Conservation (phyloP, 257 asterid species). For the Penstemon barbatus region DNA sequence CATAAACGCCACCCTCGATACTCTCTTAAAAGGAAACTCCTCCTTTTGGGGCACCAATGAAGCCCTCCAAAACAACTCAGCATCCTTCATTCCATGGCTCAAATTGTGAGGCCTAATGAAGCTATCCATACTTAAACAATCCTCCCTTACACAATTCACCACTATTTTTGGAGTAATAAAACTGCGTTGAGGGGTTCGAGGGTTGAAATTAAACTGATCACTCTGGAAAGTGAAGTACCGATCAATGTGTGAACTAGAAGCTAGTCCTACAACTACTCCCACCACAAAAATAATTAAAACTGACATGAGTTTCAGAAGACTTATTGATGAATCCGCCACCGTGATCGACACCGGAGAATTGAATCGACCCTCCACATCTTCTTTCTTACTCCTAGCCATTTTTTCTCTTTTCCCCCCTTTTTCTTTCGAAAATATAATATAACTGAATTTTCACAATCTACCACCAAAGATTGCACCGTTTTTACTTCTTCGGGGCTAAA, state of each 20-base stretch:
- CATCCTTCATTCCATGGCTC: slow-evolving; percentile 72
- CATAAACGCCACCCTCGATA: slow-evolving; percentile 88
- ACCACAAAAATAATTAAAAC: slow-evolving; percentile 67
- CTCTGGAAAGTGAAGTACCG: slow-evolving; percentile 52
- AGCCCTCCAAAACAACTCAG: slow-evolving; percentile 94
- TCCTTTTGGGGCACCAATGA: slow-evolving; percentile 76
- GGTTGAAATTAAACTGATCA: slow-evolving; percentile 41
- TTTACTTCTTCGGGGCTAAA: slow-evolving; percentile 3
- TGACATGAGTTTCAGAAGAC: slow-evolving; percentile 54
- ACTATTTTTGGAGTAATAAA: slow-evolving; percentile 20
- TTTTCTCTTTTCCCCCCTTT: slow-evolving; percentile 4
- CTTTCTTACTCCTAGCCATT: slow-evolving; percentile 61
- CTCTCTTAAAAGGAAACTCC: slow-evolving; percentile 73
- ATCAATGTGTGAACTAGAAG: slow-evolving; percentile 78
- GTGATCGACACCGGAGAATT: slow-evolving; percentile 30
- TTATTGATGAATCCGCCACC: slow-evolving; percentile 58
- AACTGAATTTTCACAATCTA: slow-evolving; percentile 17
- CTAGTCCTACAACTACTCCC: slow-evolving; percentile 85
- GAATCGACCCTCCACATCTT: slow-evolving; percentile 46
- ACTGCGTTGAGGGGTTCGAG: slow-evolving; percentile 34
- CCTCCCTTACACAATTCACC: slow-evolving; percentile 46
- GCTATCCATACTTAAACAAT: slow-evolving; percentile 56
- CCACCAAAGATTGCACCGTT: slow-evolving; percentile 14
- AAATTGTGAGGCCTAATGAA: slow-evolving; percentile 51
- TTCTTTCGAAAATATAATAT: background rate